Conservation (phyloP, 257 asterid genomes). For the Parsonsia alboflavescens region DNA sequence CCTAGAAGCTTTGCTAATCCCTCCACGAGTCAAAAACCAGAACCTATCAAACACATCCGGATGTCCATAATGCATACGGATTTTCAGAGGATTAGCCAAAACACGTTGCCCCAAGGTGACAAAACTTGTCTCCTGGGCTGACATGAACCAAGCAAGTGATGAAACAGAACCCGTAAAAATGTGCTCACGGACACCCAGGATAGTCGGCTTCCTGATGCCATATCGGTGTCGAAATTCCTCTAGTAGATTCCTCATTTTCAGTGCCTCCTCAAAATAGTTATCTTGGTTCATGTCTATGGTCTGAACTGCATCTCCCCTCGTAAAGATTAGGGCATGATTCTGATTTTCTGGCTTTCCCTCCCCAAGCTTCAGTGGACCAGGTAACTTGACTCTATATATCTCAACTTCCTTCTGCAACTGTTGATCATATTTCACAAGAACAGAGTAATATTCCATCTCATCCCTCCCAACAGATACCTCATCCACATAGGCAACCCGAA, state of each 20-base stretch:
- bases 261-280: slow-evolving; percentile 97
- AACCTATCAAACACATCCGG: slow-evolving; percentile 98
- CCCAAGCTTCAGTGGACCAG: slow-evolving; percentile 96
- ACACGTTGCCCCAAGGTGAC: slow-evolving; percentile 99
- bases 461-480: slow-evolving; percentile 92
- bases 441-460: slow-evolving; percentile 76
- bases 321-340: slow-evolving; percentile 92
- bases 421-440: slow-evolving; percentile 87
- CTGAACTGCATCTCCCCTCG: slow-evolving; percentile 97
- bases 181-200: slow-evolving; percentile 94
- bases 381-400: slow-evolving; percentile 92
- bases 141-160: slow-evolving; percentile 99
- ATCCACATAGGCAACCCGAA: slow-evolving; percentile 98
- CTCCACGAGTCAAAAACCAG: slow-evolving; percentile 98
- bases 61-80: slow-evolving; percentile 98
- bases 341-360: slow-evolving; percentile 99
- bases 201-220: slow-evolving; percentile 92
- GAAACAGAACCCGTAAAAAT: slow-evolving; percentile 96
- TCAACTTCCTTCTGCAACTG: slow-evolving; percentile 80
- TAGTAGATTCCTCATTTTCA: slow-evolving; percentile 91
- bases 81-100: slow-evolving; percentile 91
- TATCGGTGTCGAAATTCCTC: slow-evolving; percentile 76
- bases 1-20: slow-evolving; percentile 96
- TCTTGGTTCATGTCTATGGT: slow-evolving; percentile 99
- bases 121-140: slow-evolving; percentile 95